Base-by-base conservation (phyloP, 2,329 filamentous ascomycete genomes). In the Penicillium aurantiogriseum region DNA sequence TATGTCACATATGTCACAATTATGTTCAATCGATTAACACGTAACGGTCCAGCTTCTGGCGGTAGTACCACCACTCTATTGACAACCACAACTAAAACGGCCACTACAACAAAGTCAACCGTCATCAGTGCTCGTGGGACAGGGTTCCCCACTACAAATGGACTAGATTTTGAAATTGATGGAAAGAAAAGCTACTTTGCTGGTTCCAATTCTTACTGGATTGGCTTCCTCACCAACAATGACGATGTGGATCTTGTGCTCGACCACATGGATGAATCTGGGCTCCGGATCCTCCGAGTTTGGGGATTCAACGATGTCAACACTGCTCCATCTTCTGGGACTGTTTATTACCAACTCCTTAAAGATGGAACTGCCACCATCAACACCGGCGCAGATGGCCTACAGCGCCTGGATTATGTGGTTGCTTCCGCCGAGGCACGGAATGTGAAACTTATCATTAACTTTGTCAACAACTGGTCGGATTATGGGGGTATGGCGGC, bases 401-500 rank as follows among this genome's bases (percentile, higher is more conserved):
- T 89, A 9, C 80, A 87, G 69, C 80, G 85, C 15, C 81, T 89
- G 2, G 87, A 89, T 67, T 83, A 83, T 52, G 85, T 88, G 1
- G 85, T 89, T 52, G 69, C 78, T 39, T 76, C 82, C 0, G 86
- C 86, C 5, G 85, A 87, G 69, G 76, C 77, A 54, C 77, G 82
- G 53, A 83, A 82, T 4, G 77, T 89, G 63, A 86, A 87, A 69
- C 75, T 88, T 5, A 86, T 89, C 59, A 84, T 73, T 54, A 71
- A 71, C 58, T 73, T 72, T 40, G 84, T 88, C 54, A 89, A 89
- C 74, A 85, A 89, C 74, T 90, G 86, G 86, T 77, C 77, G 45
- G 87, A 89, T 66, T 88, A 87, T 43, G 86, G 86, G 29, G 85
- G 86, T 47, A 87, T 88, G 74, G 76, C 78, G 11, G 81, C 82